phyloP scores from a whole-genome alignment of 257 asterid genomes.

The Voacanga thouarsii region DNA sequence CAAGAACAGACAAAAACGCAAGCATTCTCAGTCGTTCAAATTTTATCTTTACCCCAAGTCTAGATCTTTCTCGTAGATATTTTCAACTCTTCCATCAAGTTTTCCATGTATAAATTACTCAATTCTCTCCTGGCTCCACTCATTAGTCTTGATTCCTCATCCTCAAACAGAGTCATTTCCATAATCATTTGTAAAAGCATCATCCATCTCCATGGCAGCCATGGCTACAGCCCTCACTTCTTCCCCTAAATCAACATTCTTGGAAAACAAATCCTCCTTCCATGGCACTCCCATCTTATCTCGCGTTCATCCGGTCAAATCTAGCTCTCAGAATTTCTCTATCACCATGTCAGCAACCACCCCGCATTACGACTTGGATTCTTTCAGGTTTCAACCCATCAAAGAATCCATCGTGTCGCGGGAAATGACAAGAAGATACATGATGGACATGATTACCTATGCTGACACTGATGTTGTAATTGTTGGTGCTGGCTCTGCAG shows the following conservation, averaged over 20 bases:
- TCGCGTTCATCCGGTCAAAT: constrained; percentile 36
- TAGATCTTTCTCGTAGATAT: constrained; percentile 41
- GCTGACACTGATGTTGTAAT: constrained; percentile 83
- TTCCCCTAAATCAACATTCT: constrained; percentile 43
- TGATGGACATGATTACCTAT: constrained; percentile 82
- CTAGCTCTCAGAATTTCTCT: constrained; percentile 26
- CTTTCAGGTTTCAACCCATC: constrained; percentile 61
- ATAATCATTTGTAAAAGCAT: too few relatives aligned
- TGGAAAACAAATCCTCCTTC: constrained; percentile 55
- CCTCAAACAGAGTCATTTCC: neutral
- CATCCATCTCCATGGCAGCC: constrained; percentile 45
- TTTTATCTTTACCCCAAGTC: constrained; percentile 34
- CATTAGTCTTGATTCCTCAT: neutral
- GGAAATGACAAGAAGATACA: constrained; percentile 83
- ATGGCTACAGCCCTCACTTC: constrained; percentile 73
- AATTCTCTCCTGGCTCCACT: neutral
- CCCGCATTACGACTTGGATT: constrained; percentile 44
- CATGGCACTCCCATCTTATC: constrained; percentile 43
- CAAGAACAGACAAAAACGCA: neutral
- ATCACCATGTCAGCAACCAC: constrained; percentile 51
- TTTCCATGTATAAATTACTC: constrained; percentile 18
- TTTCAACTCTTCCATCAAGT: constrained; percentile 16
- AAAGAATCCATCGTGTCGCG: constrained; percentile 75
- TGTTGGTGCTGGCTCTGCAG: constrained; percentile 86
- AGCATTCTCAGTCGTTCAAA: constrained; percentile 44